Base-by-base conservation (phyloP, 1,139 yeast genomes). In the Kodamaea ohmeri region DNA sequence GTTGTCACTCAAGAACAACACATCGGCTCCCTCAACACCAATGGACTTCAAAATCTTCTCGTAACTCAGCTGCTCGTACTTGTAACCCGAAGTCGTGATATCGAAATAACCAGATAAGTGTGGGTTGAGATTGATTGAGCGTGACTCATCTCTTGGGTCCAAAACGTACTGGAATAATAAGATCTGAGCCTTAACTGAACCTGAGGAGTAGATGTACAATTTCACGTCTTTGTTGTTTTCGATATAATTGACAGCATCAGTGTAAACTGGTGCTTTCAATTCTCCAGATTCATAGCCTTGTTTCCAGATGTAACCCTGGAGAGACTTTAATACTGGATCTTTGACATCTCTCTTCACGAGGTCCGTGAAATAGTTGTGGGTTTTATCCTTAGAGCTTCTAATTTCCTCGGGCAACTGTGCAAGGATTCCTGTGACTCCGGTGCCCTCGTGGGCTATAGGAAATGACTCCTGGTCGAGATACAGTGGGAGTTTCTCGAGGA, bases 261-360 rank as follows among this genome's bases (percentile, higher is more conserved):
- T 52, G 53, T 79, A 90, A 2, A 90, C 55, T 1, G 96, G 96
- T 0, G 96, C 94, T 50, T 67, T 70, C 45, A 90, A 71, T 44
- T 78, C 80, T 2, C 96, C 95, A 14, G 68, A 63, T 24, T 72
- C 78, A 58, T 89, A 90, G 2, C 97, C 97, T 32, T 65, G 55
- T 39, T 73, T 75, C 97, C 97, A 90, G 17, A 90, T 73, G 29
- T 71, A 65, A 0, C 97, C 97, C 56, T 90, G 97, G 30, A 90
- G 67, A 13, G 80, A 64, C 60, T 90, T 90, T 55, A 89, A 68
- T 2, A 73, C 71, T 0, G 95, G 78, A 43, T 87, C 95, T 61
- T 90, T 90, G 45, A 86, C 65, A 53, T 90, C 97, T 1, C 63
- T 63, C 2, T 58, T 57, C 1, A 87, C 95, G 42, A 90, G 63